Base-by-base conservation (phyloP, 208 protist genomes). In the Wallacemonas sp. region DNA sequence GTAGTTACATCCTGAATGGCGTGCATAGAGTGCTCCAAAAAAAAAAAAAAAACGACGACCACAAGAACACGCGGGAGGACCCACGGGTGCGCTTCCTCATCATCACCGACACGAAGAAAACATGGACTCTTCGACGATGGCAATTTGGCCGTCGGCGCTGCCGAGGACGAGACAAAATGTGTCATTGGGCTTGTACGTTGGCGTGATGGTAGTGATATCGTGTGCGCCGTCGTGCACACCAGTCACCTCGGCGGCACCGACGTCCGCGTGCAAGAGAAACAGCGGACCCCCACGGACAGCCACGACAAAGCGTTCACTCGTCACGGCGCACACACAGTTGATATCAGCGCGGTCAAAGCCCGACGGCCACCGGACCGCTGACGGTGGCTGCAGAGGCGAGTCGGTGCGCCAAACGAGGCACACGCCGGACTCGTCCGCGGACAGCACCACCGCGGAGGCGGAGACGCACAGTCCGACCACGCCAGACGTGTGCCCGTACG, bases 361-460 rank as follows among this genome's bases (percentile, higher is more conserved):
- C 5, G 3, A 8, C 8, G 52, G 36, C 52, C 31, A 59, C 31
- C 10, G 12, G 4, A 59, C 31, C 10, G 3, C n/a, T 14, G 39
- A 7, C n/a, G 52, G 52, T 25, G 52, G 14, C 4, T 22, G 12
- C 18, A 44, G 32, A 8, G 52, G 52, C 16, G 26, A 22, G 14
- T 33, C 32, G 3, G 20, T 33, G 7, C 20, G 31, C 52, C 52
- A 59, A 14, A 36, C 8, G 2, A 59, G 29, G 32, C 52, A 59
- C n/a, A 22, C n/a, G 8, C 80, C 80, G 57, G 77, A 66, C 12
- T 86, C 80, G 33, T 72, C 80, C 1, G 66, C 74, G 14, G 76
- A 74, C 31, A 86, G 57, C 11, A 79, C 62, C 12, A 71, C 42
- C 46, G 72, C 57, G n/a, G 63, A 73, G 59, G 65, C 68, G n/a